A percentile compares a stretch with the other conserved stretches of the same genome.
phyloP scores from a whole-genome alignment of 495 filamentous ascomycete genomes.

The Trypethelium eluteriae region DNA sequence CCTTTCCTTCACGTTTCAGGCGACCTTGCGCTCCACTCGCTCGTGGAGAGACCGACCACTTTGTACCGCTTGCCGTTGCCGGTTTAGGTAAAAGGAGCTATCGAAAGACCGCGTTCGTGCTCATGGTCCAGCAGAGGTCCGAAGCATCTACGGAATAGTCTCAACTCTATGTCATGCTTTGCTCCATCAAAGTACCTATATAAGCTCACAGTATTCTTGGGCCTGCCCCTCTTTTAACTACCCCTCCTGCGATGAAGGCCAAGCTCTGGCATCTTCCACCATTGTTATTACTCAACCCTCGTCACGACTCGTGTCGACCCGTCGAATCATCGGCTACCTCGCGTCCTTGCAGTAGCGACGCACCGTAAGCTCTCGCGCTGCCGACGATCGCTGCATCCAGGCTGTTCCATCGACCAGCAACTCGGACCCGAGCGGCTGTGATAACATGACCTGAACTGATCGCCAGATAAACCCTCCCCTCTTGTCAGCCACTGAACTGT shows the following conservation, averaged over 20 bases:
- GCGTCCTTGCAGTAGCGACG: conserved; percentile 11
- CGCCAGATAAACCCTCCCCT: background rate
- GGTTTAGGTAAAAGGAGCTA: background rate
- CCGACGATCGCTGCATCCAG: conserved; percentile 4
- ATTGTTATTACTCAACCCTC: background rate
- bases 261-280: background rate
- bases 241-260: background rate
- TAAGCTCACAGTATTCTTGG: background rate
- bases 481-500: background rate
- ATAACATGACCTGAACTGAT: background rate
- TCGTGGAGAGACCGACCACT: background rate
- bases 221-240: background rate
- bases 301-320: background rate
- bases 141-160: too few relatives aligned
- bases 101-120: background rate
- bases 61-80: background rate
- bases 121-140: background rate
- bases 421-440: conserved; percentile 9
- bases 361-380: background rate
- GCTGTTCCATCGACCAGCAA: conserved; percentile 10
- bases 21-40: background rate
- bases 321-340: background rate
- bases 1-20: background rate
- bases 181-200: background rate
- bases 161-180: background rate